Evolutionary conservation across 2,329 filamentous ascomycete species (phyloP), one percentile per base, ranked within the genome.

Genomic region (Coniella vitis): DNA sequence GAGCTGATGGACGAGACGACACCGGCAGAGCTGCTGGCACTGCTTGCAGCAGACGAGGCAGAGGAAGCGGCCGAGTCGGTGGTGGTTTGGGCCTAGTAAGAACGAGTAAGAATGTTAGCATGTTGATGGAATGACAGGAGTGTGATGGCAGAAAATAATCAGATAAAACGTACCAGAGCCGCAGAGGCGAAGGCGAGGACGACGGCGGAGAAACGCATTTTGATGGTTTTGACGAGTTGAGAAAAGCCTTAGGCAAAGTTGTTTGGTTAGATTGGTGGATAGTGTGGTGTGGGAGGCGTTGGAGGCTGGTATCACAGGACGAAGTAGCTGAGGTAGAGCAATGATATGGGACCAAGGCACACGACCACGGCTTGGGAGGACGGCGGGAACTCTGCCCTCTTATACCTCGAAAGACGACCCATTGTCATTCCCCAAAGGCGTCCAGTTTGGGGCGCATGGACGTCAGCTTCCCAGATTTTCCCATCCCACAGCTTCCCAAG

Each of bases 171-270:
- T 47, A 53, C 51, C 51, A 53, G 43, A 20, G 36, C 51, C 47
- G 35, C 3, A 12, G 51, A 41, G 42, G 74, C 56, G 43, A 65
- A 56, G 53, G 64, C 59, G 54, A 63, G 55, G 36, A 68, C 55
- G 45, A 66, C 47, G 38, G 67, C 53, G 43, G 69, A 58, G 64
- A 74, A 65, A 67, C 74, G 78, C 76, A 79, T 79, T 42, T 56
- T 72, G 62, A 43, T 19, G n/a, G 39, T 21, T 9, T 29, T 29
- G 25, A 29, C 25, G 25, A 29, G 25, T 29, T 29, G 25, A 10
- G 14, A 14, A 32, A 14, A 32, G 7, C 29, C 29, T 32, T 7
- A 40, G 20, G 7, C 20, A n/a, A 36, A n/a, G 5, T 29, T 13
- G 22, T n/a, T 17, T 34, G 19, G 17, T 10, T 17, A 38, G 36